These are phyloP conservation scores for Endocladia muricata DNA, from an alignment of 31 red algal species.

Conservation along the genomic window DNA sequence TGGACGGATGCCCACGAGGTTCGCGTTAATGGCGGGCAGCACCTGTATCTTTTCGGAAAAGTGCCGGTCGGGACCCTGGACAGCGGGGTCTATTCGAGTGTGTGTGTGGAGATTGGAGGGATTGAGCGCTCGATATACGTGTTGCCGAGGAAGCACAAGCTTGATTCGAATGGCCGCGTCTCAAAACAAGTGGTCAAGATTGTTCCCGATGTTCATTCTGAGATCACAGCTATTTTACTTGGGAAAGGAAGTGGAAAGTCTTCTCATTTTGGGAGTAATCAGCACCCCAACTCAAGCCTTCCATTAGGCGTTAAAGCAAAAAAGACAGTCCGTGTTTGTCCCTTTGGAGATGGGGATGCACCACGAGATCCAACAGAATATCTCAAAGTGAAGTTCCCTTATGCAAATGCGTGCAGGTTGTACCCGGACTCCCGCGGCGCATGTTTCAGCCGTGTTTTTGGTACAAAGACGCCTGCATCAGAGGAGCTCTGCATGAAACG, in stretches of 20 bases:
- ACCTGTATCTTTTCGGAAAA: slow-evolving; percentile 85
- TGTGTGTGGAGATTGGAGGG: slow-evolving; percentile 66
- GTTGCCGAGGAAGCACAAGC: slow-evolving; percentile 44
- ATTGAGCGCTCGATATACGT: slow-evolving; percentile 73
- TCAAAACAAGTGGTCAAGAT: slow-evolving; percentile 39
- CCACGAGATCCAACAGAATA: slow-evolving; percentile 64
- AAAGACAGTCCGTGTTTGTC: slow-evolving; percentile 48
- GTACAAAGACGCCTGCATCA: slow-evolving; percentile 55
- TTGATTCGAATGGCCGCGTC: background rate
- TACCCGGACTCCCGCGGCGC: slow-evolving; percentile 41
- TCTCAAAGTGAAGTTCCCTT: slow-evolving; percentile 89
- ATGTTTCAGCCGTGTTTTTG: slow-evolving; percentile 83
- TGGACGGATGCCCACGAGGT: slow-evolving; percentile 90
- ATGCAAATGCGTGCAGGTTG: slow-evolving; percentile 37
- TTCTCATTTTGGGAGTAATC: background rate
- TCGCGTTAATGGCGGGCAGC: slow-evolving; percentile 62
- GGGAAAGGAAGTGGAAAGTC: slow-evolving; percentile 16
- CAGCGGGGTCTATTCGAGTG: slow-evolving; percentile 34
- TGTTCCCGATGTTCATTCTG: slow-evolving; percentile 47
- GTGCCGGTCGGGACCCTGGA: slow-evolving; percentile 21
- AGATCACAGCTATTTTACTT: slow-evolving; percentile 32
- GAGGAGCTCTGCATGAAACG: slow-evolving; percentile 76
- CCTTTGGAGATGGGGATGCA: slow-evolving; percentile 60
- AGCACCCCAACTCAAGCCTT: slow-evolving; percentile 33
- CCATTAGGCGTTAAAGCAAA: slow-evolving; percentile 62